Evolutionary conservation across 2,329 filamentous ascomycete genomes (phyloP).

Genomic region (Sporothrix inflata): DNA sequence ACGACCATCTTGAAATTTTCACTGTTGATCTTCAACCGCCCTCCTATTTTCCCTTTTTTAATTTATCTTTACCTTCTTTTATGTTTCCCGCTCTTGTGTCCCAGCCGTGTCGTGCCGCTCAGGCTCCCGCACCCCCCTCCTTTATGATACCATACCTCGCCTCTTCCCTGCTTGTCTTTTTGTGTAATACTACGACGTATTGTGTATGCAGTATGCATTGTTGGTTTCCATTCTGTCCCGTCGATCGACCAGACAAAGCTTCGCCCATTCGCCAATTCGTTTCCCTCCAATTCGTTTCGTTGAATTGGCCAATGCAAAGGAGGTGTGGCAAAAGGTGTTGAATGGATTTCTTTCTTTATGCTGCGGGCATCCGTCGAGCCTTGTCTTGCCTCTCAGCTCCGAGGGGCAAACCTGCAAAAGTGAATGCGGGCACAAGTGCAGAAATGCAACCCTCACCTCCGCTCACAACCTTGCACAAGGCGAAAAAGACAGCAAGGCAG

Average conservation of each 20-base stretch:
- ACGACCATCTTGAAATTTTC: not conserved
- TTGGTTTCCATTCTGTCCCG: not conserved
- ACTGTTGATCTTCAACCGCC: not conserved
- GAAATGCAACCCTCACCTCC: not conserved
- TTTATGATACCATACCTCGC: conserved; percentile 10
- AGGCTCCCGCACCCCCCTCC: not conserved
- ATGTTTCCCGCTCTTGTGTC: not conserved
- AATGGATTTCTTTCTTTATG: not conserved
- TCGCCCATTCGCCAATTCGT: not conserved
- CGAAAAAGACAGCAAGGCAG: not conserved
- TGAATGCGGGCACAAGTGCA: not conserved
- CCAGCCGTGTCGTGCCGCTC: conserved; percentile 3
- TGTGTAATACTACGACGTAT: not conserved
- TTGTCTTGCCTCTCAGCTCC: not conserved
- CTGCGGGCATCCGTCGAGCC: not conserved
- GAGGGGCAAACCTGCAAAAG: not conserved
- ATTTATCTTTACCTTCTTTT: not conserved
- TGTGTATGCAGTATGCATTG: not conserved
- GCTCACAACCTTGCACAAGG: not conserved
- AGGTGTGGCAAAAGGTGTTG: not conserved
- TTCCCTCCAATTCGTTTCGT: not conserved
- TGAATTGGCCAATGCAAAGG: not conserved
- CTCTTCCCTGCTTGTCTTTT: not conserved
- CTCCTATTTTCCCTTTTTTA: not conserved
- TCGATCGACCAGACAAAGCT: not conserved